Percentiles rank a stretch among this genome's conserved stretches.
Conservation (phyloP, 1,284 basidiomycete genomes). For the Leccinum subspadiceum region DNA sequence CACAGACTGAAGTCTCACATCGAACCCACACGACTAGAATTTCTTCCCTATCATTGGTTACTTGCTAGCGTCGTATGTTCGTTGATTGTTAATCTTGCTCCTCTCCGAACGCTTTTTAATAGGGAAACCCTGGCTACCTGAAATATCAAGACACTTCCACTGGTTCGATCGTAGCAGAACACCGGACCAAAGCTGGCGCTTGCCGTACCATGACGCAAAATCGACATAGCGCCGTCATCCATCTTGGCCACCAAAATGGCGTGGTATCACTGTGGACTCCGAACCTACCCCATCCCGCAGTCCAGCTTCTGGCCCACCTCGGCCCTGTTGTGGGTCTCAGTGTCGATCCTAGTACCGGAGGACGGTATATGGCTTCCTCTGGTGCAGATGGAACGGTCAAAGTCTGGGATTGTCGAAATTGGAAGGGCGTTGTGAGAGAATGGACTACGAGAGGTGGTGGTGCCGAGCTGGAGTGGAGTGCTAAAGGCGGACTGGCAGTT, state of each 20-base stretch:
- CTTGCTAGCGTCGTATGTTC: constrained; percentile 76
- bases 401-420: constrained; percentile 95
- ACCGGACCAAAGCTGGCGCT: constrained; percentile 88
- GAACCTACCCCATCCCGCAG: constrained; percentile 87
- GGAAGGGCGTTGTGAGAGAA: constrained; percentile 82
- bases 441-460: constrained; percentile 72
- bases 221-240: constrained; percentile 86
- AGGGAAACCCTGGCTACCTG: constrained; percentile 63
- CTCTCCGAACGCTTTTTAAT: background rate
- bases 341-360: constrained; percentile 81
- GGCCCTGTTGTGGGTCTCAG: constrained; percentile 84
- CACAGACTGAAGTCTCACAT: constrained; percentile 84
- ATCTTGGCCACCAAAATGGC: constrained; percentile 92
- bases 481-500: constrained; percentile 81
- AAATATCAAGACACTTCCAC: constrained; percentile 99
- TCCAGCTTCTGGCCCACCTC: constrained; percentile 88
- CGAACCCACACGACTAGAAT: constrained; percentile 90
- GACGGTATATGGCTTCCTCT: constrained; percentile 88
- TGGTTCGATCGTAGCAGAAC: constrained; percentile 82
- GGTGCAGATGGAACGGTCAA: constrained; percentile 91
- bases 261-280: constrained; percentile 96
- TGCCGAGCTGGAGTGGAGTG: constrained; percentile 73
- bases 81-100: background rate
- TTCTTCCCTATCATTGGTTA: constrained; percentile 95
- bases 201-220: constrained; percentile 92